Evolutionary conservation across 2,329 filamentous ascomycete genomes (phyloP), one percentile per base, ranked within the genome.

Genomic region (Trichophyton simii): DNA sequence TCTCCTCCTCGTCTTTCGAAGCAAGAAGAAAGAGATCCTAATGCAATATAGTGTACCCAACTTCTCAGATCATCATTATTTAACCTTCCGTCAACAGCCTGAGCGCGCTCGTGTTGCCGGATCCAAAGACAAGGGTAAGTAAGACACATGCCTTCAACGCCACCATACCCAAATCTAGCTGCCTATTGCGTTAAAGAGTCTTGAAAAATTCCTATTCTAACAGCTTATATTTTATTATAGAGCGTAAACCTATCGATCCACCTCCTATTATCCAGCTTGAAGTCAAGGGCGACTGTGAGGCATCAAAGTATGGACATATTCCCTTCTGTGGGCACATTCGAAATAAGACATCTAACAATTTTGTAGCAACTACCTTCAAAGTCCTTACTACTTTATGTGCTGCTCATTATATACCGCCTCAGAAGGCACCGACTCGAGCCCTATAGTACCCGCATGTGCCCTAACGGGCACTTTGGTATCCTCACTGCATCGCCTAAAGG

Each of bases 241-340:
- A 89, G 69, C 86, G 90, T 66, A 95, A 95, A 73, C 89, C 90
- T 6, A 84, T 96, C 68, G 90, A 96, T 71, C 90, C 76, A 59
- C 90, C 90, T 11, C 90, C 90, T 48, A 88, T 95, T 67, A 78
- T 95, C 54, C 85, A 92, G 75, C 80, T 95, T 55, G 73, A 75
- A 72, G 82, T 85, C 61, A 74, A 72, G 58, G 71, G 74, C 57
- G 70, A 72, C 31, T 71, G 69, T 34, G 83, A 83, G 70, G 78
- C 80, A 18, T 74, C 82, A 73, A 78, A 87, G 83, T 87, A 79
- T 71, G 83, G 20, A 22, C 7, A 7, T 44, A 4, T 36, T 57
- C 34, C 5, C 25, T 20, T 50, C 13, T 13, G n/a, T 36, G 50
- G 3, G 3, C 8, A n/a, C 22, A 52, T 63, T 57, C 52, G 34